A percentile compares a stretch with the other conserved stretches of the same genome.
Conservation (phyloP, 164 flowering plant species). For the Houttuynia cordata region DNA sequence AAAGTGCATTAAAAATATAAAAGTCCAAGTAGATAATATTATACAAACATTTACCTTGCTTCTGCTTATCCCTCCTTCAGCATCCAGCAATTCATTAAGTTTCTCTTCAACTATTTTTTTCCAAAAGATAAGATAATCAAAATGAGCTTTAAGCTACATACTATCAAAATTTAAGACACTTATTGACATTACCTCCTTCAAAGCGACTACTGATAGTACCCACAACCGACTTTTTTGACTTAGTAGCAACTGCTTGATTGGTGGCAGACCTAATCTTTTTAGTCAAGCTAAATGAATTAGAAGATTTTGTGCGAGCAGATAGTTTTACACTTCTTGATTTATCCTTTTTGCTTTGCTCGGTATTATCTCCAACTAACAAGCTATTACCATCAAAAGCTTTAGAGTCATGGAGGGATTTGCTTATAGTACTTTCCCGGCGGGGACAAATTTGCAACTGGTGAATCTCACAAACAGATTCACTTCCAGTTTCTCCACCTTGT, state of each 20-base stretch:
- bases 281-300: constrained; percentile 28
- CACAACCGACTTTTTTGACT: constrained; percentile 39
- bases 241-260: constrained; percentile 19
- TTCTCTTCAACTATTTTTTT: constrained; percentile 62
- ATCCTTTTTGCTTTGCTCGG: constrained; percentile 18
- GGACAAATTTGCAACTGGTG: background rate
- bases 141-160: background rate
- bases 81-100: constrained; percentile 76
- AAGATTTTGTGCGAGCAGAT: constrained; percentile 23
- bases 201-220: constrained; percentile 30
- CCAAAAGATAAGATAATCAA: background rate
- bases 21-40: background rate
- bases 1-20: background rate
- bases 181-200: constrained; percentile 53
- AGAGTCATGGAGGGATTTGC: constrained; percentile 1
- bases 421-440: constrained; percentile 6
- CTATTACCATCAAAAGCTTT: constrained; percentile 7
- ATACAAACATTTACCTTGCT: constrained; percentile 49
- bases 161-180: background rate
- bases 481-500: constrained; percentile 10
- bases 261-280: constrained; percentile 41
- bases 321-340: constrained; percentile 23
- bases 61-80: constrained; percentile 83
- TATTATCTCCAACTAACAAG: constrained; percentile 5
- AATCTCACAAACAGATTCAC: background rate